Conservation (phyloP, 208 protist species). For the Acanthamoeba healyi region DNA sequence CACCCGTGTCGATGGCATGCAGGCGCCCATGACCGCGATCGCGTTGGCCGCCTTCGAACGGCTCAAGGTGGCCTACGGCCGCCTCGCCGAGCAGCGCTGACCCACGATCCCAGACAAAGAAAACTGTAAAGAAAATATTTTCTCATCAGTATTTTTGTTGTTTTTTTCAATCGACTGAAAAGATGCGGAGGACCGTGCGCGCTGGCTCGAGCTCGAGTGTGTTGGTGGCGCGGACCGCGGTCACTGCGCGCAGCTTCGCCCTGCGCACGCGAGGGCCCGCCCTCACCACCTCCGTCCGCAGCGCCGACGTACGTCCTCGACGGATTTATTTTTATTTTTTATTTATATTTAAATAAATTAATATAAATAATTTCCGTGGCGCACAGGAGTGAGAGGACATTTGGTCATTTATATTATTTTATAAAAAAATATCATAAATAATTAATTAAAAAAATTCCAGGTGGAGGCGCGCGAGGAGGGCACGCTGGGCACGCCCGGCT, state of each 20-base stretch:
- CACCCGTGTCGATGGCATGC: not conserved
- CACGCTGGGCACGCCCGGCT: not conserved
- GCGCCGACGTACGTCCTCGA: not conserved
- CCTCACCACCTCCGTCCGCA: not conserved
- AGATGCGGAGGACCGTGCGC: not conserved
- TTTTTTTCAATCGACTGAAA: not conserved
- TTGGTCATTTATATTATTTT: not conserved
- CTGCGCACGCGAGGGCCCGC: not conserved
- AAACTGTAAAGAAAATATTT: not conserved
- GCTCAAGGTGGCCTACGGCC: not conserved
- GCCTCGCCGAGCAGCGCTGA: not conserved
- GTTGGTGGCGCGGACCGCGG: not conserved
- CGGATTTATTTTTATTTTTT: not conserved
- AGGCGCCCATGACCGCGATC: not conserved
- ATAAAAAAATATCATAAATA: not conserved
- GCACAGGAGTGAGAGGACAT: too few species aligned
- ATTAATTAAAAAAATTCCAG: not conserved
- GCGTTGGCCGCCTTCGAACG: not conserved
- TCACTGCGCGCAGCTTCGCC: not conserved
- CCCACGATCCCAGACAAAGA: not conserved
- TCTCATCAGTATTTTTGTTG: not conserved
- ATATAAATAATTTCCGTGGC: not conserved
- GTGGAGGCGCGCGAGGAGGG: conserved; percentile 12
- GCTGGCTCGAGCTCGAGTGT: too few species aligned
- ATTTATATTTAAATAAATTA: not conserved